Evolutionary conservation across 441 rosid genomes (phyloP).

Genomic region (Erysimum cheiri): DNA sequence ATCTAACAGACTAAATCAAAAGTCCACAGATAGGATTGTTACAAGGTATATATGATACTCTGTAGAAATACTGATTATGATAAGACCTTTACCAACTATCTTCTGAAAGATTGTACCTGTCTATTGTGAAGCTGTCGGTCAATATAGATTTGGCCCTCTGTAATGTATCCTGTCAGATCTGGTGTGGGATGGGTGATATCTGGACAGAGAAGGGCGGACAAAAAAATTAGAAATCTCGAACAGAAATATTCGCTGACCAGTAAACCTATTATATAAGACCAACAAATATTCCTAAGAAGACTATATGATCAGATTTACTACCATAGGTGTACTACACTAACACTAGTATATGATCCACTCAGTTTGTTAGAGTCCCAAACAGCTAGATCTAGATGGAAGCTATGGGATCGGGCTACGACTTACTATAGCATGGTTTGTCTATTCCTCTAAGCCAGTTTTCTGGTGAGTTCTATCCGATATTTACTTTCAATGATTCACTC

Average conservation of each 20-base stretch:
- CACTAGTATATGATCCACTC: constrained; percentile 4
- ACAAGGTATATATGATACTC: background rate
- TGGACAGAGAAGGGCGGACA: constrained; percentile 40
- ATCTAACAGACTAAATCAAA: constrained; percentile 4
- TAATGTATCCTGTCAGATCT: constrained; percentile 95
- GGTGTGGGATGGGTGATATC: constrained; percentile 98
- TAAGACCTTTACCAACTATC: constrained; percentile 15
- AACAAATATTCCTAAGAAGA: constrained; percentile 12
- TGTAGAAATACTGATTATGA: background rate
- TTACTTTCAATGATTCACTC: constrained; percentile 3
- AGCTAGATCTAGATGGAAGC: constrained; percentile 24
- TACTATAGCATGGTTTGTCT: background rate
- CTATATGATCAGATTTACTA: constrained; percentile 10
- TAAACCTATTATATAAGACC: constrained; percentile 9
- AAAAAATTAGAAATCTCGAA: background rate
- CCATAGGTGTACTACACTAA: constrained; percentile 13
- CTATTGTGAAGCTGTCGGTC: constrained; percentile 91
- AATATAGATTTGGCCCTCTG: constrained; percentile 95
- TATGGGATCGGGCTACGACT: background rate
- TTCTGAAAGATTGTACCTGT: constrained; percentile 57
- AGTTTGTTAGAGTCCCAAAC: constrained; percentile 10
- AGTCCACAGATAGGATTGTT: background rate
- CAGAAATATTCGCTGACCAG: constrained; percentile 6
- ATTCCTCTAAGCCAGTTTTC: constrained; percentile 23
- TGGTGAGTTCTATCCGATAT: constrained; percentile 13